These are phyloP conservation scores for Cucurbita ficifolia DNA, from an alignment of 306 rosid genomes.

Conservation along the genomic window DNA sequence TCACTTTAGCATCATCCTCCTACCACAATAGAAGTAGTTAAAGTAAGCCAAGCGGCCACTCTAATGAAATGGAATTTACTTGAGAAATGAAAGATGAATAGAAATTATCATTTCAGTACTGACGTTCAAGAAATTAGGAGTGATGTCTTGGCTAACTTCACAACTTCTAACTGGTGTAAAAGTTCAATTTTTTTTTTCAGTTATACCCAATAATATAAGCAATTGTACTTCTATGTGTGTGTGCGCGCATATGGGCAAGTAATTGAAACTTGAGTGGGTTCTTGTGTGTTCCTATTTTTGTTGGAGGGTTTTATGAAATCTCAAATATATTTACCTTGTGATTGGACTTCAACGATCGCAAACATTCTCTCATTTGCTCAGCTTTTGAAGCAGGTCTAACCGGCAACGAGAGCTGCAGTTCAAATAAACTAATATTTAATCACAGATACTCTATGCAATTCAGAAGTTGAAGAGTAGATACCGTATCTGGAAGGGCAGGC, in stretches of 20 bases:
- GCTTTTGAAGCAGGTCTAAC: slow-evolving; percentile 73
- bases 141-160: not conserved
- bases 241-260: not conserved
- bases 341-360: slow-evolving; percentile 79
- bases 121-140: not conserved
- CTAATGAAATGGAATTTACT: not conserved
- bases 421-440: slow-evolving; percentile 1
- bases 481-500: not conserved
- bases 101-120: not conserved
- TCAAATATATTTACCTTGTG: slow-evolving; percentile 59
- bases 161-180: not conserved
- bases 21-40: slow-evolving; percentile 13
- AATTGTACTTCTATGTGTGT: not conserved
- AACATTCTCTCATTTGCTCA: slow-evolving; percentile 89
- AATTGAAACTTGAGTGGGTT: not conserved
- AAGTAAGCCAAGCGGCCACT: not conserved
- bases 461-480: not conserved
- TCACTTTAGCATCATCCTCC: slow-evolving; percentile 74
- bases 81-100: not conserved
- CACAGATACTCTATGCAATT: not conserved
- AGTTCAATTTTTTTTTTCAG: not conserved
- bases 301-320: not conserved
- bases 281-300: not conserved
- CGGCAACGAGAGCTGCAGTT: slow-evolving; percentile 52
- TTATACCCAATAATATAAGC: not conserved